A percentile compares a stretch with the other conserved stretches of the same genome.
These are phyloP conservation scores for Cryptococcus floricola DNA, from an alignment of 1,284 basidiomycete species.

Conservation along the genomic window DNA sequence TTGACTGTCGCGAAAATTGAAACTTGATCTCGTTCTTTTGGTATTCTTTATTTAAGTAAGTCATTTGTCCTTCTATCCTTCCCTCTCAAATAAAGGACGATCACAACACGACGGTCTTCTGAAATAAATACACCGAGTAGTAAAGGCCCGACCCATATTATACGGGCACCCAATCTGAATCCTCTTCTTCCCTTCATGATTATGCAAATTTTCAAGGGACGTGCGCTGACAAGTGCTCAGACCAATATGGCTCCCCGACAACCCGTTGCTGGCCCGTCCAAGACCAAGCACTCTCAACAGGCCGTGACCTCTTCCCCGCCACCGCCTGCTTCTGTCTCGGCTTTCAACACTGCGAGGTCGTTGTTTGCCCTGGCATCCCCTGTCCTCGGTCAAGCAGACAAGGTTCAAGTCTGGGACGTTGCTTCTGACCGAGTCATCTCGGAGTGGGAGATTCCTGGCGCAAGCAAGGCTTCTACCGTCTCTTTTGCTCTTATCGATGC, in stretches of 20 bases:
- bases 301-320: constrained; percentile 35
- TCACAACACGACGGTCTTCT: constrained; percentile 49
- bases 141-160: constrained; percentile 45
- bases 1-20: background rate
- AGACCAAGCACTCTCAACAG: constrained; percentile 27
- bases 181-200: constrained; percentile 1
- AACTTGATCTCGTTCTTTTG: background rate
- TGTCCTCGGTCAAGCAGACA: constrained; percentile 45
- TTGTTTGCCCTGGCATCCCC: constrained; percentile 45
- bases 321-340: constrained; percentile 41
- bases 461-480: constrained; percentile 38
- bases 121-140: constrained; percentile 33
- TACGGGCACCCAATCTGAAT: constrained; percentile 43
- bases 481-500: constrained; percentile 31
- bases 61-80: background rate
- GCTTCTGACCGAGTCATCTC: constrained; percentile 38
- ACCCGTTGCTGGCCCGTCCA: constrained; percentile 42
- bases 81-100: constrained; percentile 40
- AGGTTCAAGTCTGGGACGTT: constrained; percentile 47
- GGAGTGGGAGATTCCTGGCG: constrained; percentile 48
- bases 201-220: background rate
- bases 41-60: constrained; percentile 5
- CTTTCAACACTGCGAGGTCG: constrained; percentile 43
- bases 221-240: constrained; percentile 5
- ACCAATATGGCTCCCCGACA: constrained; percentile 37